Evolutionary conservation across 75 land plant genomes (phyloP), one percentile per base, ranked within the genome.

Genomic region (Pinus albicaulis): DNA sequence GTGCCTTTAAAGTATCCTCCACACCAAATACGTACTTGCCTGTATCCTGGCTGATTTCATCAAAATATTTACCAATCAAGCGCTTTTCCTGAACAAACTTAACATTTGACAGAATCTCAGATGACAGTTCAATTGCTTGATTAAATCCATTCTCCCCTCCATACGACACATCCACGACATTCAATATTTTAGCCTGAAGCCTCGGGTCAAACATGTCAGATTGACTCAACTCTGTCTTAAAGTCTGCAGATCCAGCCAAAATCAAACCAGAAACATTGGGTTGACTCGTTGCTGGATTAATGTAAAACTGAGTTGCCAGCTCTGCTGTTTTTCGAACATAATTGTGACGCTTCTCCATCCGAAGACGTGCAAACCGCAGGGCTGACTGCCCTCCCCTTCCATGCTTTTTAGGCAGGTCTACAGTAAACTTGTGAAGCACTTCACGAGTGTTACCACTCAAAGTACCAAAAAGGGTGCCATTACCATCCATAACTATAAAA

Each of bases 191-290:
- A 1, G 87, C 88, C 63, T 92, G 90, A 12, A 92, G 83, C 57
- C 90, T 84, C n/a, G 84, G 92, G 64, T 92, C 94, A 92, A 92
- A 92, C 92, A 90, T 90, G 73, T 90, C 94, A 38, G 92, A 90
- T 72, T 92, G 90, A 73, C 92, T 87, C 61, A 92, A 73, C 77
- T 90, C 94, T 58, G 92, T 87, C 76, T 92, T 90, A 38, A 85
- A 85, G 72, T 85, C 87, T 48, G 87, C 87, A 53, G 87, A 85
- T 34, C 87, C 87, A 31, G 87, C 87, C 28, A 85, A 65, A 48
- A 85, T 82, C 24, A 85, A 69, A 26, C 87, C 87, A 17, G 86
- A 34, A 69, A 85, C 75, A 65, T 65, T 65, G 5, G 69, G 93
- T 82, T 92, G 94, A 64, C 93, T 92, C 22, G 94, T 92, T 15